phyloP scores from a whole-genome alignment of 2,329 filamentous ascomycete genomes.

The Xylaria sp. region DNA sequence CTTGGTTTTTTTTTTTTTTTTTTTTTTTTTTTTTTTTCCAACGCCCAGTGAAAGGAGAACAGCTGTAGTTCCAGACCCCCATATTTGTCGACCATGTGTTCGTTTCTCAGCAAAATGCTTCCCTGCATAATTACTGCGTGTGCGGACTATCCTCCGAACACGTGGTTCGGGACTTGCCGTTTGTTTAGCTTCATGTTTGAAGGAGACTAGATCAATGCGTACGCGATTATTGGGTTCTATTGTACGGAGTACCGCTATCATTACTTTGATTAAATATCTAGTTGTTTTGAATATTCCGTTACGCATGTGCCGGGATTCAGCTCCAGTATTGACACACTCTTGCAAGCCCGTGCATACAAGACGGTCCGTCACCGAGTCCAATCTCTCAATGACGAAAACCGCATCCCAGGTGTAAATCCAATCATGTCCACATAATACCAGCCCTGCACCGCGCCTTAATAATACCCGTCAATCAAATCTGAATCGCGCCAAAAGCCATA shows the following conservation, averaged over 20 bases:
- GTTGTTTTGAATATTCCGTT: neutral
- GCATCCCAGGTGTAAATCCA: constrained; percentile 1
- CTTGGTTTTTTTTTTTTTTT: no score
- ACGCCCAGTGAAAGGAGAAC: constrained; percentile 25
- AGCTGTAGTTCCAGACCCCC: constrained; percentile 26
- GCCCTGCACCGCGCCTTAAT: neutral
- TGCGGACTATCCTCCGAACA: constrained; percentile 8
- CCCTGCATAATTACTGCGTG: constrained; percentile 1
- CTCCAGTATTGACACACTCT: constrained; percentile 4
- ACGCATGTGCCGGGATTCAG: neutral
- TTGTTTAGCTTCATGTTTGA: constrained; percentile 5
- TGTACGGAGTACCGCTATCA: neutral
- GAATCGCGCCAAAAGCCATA: constrained; percentile 45
- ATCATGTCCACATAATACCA: neutral
- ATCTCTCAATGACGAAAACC: neutral
- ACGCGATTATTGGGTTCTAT: neutral
- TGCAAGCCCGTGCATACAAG: neutral
- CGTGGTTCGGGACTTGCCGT: constrained; percentile 21
- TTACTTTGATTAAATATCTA: neutral
- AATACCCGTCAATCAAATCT: constrained; percentile 38
- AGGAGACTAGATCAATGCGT: neutral
- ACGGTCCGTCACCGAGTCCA: neutral
- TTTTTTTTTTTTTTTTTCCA: no score
- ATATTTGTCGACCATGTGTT: constrained; percentile 4
- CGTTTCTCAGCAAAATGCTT: neutral